phyloP scores from a whole-genome alignment of 1,284 basidiomycete species.

The Phenoliferia sp. region DNA sequence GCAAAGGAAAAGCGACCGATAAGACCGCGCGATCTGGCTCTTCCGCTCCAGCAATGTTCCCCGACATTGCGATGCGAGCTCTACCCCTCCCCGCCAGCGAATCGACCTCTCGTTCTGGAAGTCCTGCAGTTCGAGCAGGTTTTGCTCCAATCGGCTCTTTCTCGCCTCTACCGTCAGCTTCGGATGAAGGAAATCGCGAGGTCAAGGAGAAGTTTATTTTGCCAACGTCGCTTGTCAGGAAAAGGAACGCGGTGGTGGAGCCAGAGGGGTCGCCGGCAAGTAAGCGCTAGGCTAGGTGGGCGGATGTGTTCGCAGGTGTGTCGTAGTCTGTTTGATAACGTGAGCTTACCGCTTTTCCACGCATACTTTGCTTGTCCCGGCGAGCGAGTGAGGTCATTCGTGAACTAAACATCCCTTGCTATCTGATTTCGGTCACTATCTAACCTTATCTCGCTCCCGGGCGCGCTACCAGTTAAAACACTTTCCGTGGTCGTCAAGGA shows the following conservation, averaged over 20 bases:
- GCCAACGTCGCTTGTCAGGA: slow-evolving; percentile 22
- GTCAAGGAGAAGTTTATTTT: background rate
- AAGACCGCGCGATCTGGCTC: background rate
- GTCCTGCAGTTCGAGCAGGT: slow-evolving; percentile 3
- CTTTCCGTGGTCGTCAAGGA: too few relatives aligned
- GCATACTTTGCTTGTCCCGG: too few relatives aligned
- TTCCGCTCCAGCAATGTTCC: slow-evolving; percentile 9
- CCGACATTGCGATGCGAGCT: slow-evolving; percentile 27
- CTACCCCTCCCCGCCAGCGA: slow-evolving; percentile 17
- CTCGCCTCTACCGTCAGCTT: slow-evolving; percentile 1
- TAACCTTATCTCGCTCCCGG: too few relatives aligned
- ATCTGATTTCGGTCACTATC: too few relatives aligned
- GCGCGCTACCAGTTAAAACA: too few relatives aligned
- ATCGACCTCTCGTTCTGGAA: slow-evolving; percentile 1
- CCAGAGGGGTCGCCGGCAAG: slow-evolving; percentile 1
- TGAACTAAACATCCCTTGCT: too few relatives aligned
- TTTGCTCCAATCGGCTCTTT: slow-evolving; percentile 28
- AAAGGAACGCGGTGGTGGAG: slow-evolving; percentile 23
- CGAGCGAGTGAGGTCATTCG: too few relatives aligned
- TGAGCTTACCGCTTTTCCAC: too few relatives aligned
- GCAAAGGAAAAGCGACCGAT: slow-evolving; percentile 26
- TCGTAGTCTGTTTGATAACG: too few relatives aligned
- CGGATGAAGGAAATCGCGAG: background rate
- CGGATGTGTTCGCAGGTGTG: too few relatives aligned
- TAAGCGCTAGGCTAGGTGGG: background rate